Base-by-base conservation (phyloP, 257 asterid species). In the Plantago ovata region DNA sequence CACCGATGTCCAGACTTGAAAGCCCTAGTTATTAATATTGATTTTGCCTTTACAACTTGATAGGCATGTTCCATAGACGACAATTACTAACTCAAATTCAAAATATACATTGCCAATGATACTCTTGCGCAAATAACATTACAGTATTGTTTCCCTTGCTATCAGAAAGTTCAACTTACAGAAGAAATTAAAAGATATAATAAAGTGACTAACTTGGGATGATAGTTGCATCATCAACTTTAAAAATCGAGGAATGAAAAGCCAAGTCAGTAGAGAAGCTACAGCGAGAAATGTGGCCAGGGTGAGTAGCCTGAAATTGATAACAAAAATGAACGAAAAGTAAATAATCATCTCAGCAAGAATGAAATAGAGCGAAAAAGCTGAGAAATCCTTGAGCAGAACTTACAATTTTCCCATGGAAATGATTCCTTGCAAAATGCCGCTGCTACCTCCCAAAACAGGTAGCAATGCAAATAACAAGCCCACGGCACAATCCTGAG, bases 401-500 rank as follows among this genome's bases (percentile, higher is more conserved):
- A 67, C 95, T 71, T 71, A 91, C 98, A 83, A 55, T 79, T 81
- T 91, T 63, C 96, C 98, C 94, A 91, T 85, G 45, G 96, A 83
- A 65, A 77, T 54, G 73, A 91, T 81, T 78, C 98, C 98, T 44
- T 61, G 87, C 74, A 85, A 57, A 72, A 87, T 69, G 69, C 98
- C 96, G 60, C 95, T 81, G 62, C 75, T 76, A 71, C 98, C 98
- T 16, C 98, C 95, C 48, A 91, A 83, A 72, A 91, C 80, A 24
- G 98, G 98, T 51, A 91, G 94, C 76, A 91, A 73, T 59, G 98
- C 98, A 70, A 91, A 91, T 55, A 91, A 73, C 73, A 91, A 81
- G 54, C 96, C 98, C 75, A 91, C 98, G 53, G 95, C 95, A 69
- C 96, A 91, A 63, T 90, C 98, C 98, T 90, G 71, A 67, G 57